A percentile compares a stretch with the other conserved stretches of the same genome.
These are phyloP conservation scores for Viridothelium virens DNA, from an alignment of 495 filamentous ascomycete species.

Conservation along the genomic window DNA sequence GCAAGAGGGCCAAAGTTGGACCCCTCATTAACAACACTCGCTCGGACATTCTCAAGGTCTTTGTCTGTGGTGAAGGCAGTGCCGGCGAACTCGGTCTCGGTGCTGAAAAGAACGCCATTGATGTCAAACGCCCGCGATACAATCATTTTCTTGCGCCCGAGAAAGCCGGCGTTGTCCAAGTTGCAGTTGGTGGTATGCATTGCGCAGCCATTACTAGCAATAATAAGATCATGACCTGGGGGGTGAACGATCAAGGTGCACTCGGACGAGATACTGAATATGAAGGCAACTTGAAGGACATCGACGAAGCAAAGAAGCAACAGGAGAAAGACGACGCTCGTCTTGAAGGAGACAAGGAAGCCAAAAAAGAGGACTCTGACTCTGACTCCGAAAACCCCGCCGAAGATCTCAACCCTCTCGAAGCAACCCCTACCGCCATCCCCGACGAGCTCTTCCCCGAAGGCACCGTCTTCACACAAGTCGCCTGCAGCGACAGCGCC, in stretches of 20 bases:
- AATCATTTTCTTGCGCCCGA: slow-evolving; percentile 52
- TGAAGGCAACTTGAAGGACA: slow-evolving; percentile 54
- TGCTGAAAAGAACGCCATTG: slow-evolving; percentile 49
- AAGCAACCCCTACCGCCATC: slow-evolving; percentile 50
- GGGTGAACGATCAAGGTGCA: slow-evolving; percentile 61
- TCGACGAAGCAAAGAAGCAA: slow-evolving; percentile 42
- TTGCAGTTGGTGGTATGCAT: slow-evolving; percentile 64
- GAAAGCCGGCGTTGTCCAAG: slow-evolving; percentile 53
- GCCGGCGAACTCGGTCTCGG: slow-evolving; percentile 62
- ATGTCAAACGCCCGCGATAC: slow-evolving; percentile 61
- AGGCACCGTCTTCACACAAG: slow-evolving; percentile 48
- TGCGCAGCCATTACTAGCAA: slow-evolving; percentile 55
- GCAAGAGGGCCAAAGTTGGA: slow-evolving; percentile 25
- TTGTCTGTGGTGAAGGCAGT: slow-evolving; percentile 61
- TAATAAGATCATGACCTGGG: slow-evolving; percentile 62
- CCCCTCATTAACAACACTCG: slow-evolving; percentile 36
- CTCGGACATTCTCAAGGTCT: slow-evolving; percentile 50
- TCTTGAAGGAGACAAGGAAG: slow-evolving; percentile 11
- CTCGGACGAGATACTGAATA: slow-evolving; percentile 55
- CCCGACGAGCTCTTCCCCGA: slow-evolving; percentile 42
- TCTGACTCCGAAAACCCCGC: slow-evolving; percentile 44
- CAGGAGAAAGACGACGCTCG: slow-evolving; percentile 41
- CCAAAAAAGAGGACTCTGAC: slow-evolving; percentile 43
- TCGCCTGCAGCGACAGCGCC: slow-evolving; percentile 56
- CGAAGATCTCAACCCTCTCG: slow-evolving; percentile 49